Evolutionary conservation across 768 basidiomycete genomes (phyloP), one percentile per base, ranked within the genome.

Genomic region (Xerocomus spinulosus): DNA sequence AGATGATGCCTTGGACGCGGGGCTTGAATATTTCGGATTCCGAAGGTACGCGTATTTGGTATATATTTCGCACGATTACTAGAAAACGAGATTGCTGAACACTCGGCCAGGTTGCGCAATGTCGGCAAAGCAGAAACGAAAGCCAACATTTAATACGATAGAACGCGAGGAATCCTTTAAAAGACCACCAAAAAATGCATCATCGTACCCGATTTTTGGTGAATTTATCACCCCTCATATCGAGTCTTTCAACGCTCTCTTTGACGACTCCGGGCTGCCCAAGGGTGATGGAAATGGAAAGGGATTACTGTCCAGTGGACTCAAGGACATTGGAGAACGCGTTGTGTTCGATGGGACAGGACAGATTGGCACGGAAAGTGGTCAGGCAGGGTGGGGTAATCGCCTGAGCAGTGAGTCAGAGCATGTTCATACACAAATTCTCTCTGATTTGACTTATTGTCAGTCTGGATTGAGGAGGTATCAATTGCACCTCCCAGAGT

Each of bases 231-330:
- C 81, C 20, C 95, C 96, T 6, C 94, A 97, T 64, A 81, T 98
- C 52, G 88, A 97, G 66, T 92, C 90, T 32, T 98, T 99, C 77
- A 95, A 98, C 68, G 85, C 92, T 14, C 78, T 99, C 23, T 94
- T 97, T 66, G 94, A 97, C 60, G 92, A 95, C 65, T 84, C 87
- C 44, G 87, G 87, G n/a, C 65, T 88, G 46, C 81, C 84, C 48
- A 62, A 75, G 37, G 84, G 85, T 9, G 83, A 85, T 57, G 83
- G 83, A 13, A 81, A 90, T 47, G 89, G 88, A 2, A 76, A 76
- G 28, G 96, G 96, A 0, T 67, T 98, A 9, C 64, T 99, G 8
- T 81, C 80, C 41, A 69, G 91, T 2, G 90, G 80, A 8, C 60
- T 97, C 12, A 79, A 84, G 55, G 91, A 97, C 53, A 86, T 98